phyloP scores from a whole-genome alignment of 2,329 filamentous ascomycete species.

The Penicillium sp. region DNA sequence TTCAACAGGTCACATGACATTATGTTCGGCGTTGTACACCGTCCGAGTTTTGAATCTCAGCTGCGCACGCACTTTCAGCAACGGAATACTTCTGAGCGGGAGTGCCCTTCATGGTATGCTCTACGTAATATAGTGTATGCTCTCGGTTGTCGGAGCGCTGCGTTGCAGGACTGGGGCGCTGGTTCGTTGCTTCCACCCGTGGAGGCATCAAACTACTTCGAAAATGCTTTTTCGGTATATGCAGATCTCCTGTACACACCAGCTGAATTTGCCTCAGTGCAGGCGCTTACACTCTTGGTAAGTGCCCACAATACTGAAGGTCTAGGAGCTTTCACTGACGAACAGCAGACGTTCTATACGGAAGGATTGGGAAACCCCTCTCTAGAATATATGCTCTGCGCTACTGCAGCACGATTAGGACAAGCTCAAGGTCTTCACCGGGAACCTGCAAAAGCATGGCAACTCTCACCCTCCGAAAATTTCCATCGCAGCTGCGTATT shows the following conservation, averaged over 20 bases:
- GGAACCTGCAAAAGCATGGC: slow-evolving; percentile 3
- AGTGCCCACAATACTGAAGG: too few species aligned
- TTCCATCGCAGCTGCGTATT: slow-evolving; percentile 1
- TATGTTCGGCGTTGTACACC: background rate
- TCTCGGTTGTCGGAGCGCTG: background rate
- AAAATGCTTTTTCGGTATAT: background rate
- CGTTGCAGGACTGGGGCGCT: background rate
- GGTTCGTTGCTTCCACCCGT: background rate
- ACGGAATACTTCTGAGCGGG: background rate
- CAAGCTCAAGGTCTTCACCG: slow-evolving; percentile 5
- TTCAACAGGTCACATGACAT: background rate
- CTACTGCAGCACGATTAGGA: background rate
- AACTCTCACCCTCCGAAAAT: background rate
- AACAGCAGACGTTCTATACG: background rate
- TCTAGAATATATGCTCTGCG: background rate
- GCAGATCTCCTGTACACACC: background rate
- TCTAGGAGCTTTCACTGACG: too few species aligned
- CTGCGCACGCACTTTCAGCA: background rate
- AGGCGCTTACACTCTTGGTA: background rate
- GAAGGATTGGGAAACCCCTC: background rate
- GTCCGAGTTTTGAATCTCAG: background rate
- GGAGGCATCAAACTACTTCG: background rate
- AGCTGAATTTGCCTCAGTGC: background rate
- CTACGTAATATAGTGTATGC: background rate
- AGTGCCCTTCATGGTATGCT: background rate